Evolutionary conservation across 108 stramenopile genomes (phyloP), one percentile per base, ranked within the genome.

Genomic region (Seminavis robusta): DNA sequence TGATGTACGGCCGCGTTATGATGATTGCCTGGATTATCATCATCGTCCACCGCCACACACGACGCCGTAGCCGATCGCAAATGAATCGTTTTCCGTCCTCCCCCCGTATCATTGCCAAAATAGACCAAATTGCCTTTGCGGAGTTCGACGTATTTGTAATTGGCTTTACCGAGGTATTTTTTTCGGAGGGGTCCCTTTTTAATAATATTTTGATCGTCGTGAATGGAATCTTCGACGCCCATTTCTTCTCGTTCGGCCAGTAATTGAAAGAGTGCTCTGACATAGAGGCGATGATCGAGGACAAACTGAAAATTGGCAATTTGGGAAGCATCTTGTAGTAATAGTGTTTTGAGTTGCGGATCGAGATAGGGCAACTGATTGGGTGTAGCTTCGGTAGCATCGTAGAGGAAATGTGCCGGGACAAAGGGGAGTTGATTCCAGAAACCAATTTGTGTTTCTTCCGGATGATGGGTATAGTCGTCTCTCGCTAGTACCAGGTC

Each of bases 81-180:
- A 26, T 69, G 63, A 42, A 90, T 65, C 17, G 70, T 82, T 56
- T 83, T 86, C 23, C 83, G 69, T 20, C 19, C 21, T 36, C 56
- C 34, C 17, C 52, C 59, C 1, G 45, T 20, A 26, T 48, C 42
- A 36, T 72, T 76, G 5, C 58, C 67, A 62, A 65, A 90, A 39
- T 89, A 89, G 27, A 70, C 71, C 6, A 90, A 69, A 24, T 83
- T 73, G 27, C 90, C 90, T 52, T 54, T 64, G 13, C 86, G 61
- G 43, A 92, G 58, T 67, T 92, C 90, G 3, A 92, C 82, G 46
- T 76, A 84, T 42, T 88, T 92, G 82, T 82, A 92, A 17, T 73
- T 33, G 11, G 76, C 77, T 28, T 60, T 73, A 41, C 60, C 58
- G 47, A 58, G 46, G 7, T 78, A 67, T 42, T 68, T 82, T 63